Evolutionary conservation across 192 early-diverging fungal species (phyloP).

Genomic region (Diversispora epigaea): DNA sequence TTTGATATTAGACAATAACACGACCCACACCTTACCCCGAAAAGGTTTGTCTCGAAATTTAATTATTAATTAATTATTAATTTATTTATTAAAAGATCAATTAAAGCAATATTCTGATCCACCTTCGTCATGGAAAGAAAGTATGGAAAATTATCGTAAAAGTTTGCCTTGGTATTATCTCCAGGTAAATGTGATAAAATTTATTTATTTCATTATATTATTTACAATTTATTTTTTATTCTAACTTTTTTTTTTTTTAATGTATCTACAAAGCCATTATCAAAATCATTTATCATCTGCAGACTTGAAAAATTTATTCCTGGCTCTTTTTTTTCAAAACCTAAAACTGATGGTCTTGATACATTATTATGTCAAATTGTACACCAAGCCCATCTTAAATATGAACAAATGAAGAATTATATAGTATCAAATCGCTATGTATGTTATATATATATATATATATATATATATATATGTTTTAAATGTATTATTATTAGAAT

Average conservation of each 20-base stretch:
- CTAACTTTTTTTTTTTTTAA: not conserved
- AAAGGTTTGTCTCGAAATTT: not conserved
- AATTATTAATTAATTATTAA: not conserved
- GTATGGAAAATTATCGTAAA: not conserved
- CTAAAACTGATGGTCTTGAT: not conserved
- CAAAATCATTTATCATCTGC: not conserved
- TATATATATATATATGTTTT: too few relatives aligned
- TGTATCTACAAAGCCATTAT: not conserved
- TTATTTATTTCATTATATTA: too few relatives aligned
- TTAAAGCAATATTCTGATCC: conserved; percentile 6
- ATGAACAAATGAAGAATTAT: not conserved
- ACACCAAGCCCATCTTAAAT: not conserved
- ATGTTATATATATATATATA: not conserved
- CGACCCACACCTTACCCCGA: not conserved
- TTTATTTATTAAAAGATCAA: not conserved
- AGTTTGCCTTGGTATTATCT: conserved; percentile 22
- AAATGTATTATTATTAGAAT: too few relatives aligned
- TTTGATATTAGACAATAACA: not conserved
- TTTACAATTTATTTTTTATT: not conserved
- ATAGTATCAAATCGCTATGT: not conserved
- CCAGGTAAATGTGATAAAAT: not conserved
- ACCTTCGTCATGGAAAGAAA: not conserved
- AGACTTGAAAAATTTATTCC: not conserved
- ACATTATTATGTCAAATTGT: not conserved
- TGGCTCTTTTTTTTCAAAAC: not conserved